These are phyloP conservation scores for Solanum appendiculatum DNA, from an alignment of 257 asterid species.

Conservation along the genomic window DNA sequence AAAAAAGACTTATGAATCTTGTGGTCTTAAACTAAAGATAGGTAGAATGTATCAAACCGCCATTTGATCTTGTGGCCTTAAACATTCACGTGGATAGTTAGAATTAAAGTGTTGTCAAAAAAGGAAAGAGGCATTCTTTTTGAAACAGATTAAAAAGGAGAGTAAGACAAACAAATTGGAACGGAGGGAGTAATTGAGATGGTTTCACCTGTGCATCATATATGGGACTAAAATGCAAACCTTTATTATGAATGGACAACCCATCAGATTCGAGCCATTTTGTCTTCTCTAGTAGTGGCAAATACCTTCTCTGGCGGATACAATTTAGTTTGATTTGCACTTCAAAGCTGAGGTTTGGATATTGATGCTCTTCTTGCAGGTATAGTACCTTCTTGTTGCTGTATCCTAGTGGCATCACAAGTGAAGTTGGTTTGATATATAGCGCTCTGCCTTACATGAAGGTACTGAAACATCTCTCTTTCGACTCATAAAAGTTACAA, in stretches of 20 bases:
- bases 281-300: not conserved
- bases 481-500: not conserved
- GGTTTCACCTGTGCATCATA: not conserved
- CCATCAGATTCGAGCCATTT: not conserved
- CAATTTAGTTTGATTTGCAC: not conserved
- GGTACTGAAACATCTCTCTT: constrained; percentile 10
- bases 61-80: too few relatives aligned
- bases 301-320: not conserved
- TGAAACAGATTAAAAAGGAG: too few relatives aligned
- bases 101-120: too few relatives aligned
- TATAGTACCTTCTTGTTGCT: constrained; percentile 73
- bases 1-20: too few relatives aligned
- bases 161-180: not conserved
- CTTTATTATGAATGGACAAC: not conserved
- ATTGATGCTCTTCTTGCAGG: constrained; percentile 17
- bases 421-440: constrained; percentile 85
- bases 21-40: too few relatives aligned
- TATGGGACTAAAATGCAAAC: not conserved
- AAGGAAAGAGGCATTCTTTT: too few relatives aligned
- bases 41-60: too few relatives aligned
- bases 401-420: constrained; percentile 83
- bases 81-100: too few relatives aligned
- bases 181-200: not conserved
- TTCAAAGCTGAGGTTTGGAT: not conserved
- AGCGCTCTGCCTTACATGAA: constrained; percentile 55